Conservation (phyloP, 192 early-diverging fungal species). For the Umbelopsis sp. region DNA sequence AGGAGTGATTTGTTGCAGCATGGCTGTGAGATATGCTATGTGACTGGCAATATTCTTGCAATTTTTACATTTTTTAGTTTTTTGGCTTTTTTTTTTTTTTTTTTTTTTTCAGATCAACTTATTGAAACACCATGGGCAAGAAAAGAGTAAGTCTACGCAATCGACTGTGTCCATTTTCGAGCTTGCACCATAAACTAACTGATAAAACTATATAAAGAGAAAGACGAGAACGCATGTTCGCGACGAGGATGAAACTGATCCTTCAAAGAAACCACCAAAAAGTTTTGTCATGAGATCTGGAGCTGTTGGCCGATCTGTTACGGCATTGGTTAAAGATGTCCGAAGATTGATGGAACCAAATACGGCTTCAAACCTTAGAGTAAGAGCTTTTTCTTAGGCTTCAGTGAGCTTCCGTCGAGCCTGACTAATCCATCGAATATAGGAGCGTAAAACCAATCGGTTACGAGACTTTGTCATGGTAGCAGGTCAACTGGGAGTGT, state of each 20-base stretch:
- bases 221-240: slow-evolving; percentile 40
- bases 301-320: slow-evolving; percentile 72
- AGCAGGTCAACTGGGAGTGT: slow-evolving; percentile 81
- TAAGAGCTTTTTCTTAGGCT: slow-evolving; percentile 40
- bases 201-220: slow-evolving; percentile 24
- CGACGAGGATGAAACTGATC: slow-evolving; percentile 51
- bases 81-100: not conserved
- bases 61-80: not conserved
- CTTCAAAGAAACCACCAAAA: slow-evolving; percentile 67
- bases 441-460: slow-evolving; percentile 91
- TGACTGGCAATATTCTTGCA: not conserved
- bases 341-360: slow-evolving; percentile 93
- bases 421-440: not conserved
- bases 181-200: not conserved
- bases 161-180: too few relatives aligned
- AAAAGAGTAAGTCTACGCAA: not conserved
- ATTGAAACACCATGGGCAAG: not conserved
- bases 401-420: not conserved
- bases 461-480: slow-evolving; percentile 92
- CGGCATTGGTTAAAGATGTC: slow-evolving; percentile 80
- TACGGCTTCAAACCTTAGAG: slow-evolving; percentile 85
- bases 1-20: not conserved
- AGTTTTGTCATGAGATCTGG: slow-evolving; percentile 95
- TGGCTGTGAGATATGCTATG: not conserved
- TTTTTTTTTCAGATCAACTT: not conserved